These are phyloP conservation scores for Epichloe hybrida DNA, from an alignment of 2,329 filamentous ascomycete species.

Conservation along the genomic window DNA sequence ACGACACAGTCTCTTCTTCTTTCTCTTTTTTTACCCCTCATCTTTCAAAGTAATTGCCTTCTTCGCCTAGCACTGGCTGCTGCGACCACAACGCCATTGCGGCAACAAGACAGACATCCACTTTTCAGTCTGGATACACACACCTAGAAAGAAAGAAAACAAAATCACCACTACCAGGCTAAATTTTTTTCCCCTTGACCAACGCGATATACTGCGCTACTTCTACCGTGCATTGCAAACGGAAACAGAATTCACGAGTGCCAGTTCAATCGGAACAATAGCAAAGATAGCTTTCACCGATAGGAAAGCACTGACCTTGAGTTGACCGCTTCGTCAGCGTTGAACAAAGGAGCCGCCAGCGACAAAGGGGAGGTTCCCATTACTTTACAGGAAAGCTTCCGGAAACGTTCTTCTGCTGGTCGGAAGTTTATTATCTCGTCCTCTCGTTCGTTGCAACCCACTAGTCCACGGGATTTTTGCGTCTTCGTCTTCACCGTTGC, in stretches of 20 bases:
- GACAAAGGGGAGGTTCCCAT: background rate
- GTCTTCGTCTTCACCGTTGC: background rate
- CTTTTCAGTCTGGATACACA: background rate
- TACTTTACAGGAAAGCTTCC: background rate
- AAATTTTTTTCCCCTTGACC: no score
- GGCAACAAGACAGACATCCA: background rate
- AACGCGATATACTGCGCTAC: background rate
- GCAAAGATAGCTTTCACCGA: background rate
- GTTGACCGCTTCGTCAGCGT: background rate
- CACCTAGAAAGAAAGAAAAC: no score
- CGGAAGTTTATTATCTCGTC: conserved; percentile 2
- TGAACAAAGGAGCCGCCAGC: conserved; percentile 1
- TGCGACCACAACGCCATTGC: background rate
- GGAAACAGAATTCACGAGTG: background rate
- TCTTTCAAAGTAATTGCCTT: background rate
- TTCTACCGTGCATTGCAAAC: background rate
- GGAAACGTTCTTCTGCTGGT: conserved; percentile 7
- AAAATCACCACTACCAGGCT: no score
- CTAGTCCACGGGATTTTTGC: background rate
- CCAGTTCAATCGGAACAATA: conserved; percentile 1
- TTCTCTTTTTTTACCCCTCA: background rate
- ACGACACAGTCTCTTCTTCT: background rate
- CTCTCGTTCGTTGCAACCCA: background rate
- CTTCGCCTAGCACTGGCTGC: background rate
- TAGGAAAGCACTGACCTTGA: background rate